Percentiles rank a stretch among this genome's conserved stretches.
Conservation (phyloP, 305 asterid genomes). For the Solanum hybrid region DNA sequence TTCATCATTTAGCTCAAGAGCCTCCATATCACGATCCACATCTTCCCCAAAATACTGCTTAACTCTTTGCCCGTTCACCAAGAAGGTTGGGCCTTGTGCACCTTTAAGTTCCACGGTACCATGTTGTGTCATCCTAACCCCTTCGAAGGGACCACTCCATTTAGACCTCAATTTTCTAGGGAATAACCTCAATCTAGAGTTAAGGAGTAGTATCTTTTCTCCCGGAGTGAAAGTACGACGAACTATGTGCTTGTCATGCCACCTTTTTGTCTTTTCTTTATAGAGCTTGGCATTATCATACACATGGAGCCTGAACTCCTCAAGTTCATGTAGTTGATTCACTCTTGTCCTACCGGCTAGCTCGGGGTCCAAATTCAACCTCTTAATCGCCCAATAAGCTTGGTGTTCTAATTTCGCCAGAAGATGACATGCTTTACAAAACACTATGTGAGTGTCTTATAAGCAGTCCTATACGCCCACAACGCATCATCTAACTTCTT, state of each 20-base stretch:
- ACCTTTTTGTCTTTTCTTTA: neutral
- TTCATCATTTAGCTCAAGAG: neutral
- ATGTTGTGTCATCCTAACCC: neutral
- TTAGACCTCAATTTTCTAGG: neutral
- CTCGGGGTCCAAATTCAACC: neutral
- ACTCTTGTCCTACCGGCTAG: neutral
- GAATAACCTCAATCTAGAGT: neutral
- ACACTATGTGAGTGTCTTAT: neutral
- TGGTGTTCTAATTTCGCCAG: neutral
- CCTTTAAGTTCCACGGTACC: neutral
- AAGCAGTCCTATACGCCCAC: neutral
- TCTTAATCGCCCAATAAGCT: neutral
- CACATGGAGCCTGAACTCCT: neutral
- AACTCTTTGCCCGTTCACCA: neutral
- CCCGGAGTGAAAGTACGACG: neutral
- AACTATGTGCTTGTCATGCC: neutral
- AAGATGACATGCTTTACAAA: neutral
- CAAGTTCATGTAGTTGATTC: neutral
- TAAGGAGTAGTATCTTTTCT: neutral
- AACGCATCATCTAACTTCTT: neutral
- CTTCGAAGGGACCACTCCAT: neutral
- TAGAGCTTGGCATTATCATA: neutral
- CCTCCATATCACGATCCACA: neutral
- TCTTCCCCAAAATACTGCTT: neutral
- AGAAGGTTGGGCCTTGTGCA: neutral